Evolutionary conservation across 2,329 filamentous ascomycete genomes (phyloP).

Genomic region (Colletotrichum salicis): DNA sequence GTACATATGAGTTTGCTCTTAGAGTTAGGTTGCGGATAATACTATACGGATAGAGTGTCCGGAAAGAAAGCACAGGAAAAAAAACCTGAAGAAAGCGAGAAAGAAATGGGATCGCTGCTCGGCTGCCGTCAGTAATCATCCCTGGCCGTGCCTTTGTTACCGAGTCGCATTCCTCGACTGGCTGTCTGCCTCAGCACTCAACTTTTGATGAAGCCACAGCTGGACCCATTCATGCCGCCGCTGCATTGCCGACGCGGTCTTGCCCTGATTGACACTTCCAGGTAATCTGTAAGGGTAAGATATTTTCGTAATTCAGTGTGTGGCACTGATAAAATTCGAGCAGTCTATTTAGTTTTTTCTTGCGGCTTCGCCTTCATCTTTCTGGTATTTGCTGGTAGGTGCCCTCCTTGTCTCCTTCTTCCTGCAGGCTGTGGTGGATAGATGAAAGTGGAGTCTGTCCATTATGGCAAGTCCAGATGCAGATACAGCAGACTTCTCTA

Average conservation of each 20-base stretch:
- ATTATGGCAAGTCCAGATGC: background rate
- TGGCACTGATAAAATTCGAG: background rate
- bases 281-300: background rate
- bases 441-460: background rate
- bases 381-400: background rate
- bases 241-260: conserved; percentile 5
- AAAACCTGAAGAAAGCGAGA: background rate
- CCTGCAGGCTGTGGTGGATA: background rate
- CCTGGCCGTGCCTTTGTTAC: conserved; percentile 19
- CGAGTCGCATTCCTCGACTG: background rate
- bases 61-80: background rate
- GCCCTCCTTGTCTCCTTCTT: background rate
- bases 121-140: background rate
- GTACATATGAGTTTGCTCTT: background rate
- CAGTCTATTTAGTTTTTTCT: background rate
- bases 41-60: background rate
- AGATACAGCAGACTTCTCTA: background rate
- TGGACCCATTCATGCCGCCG: background rate
- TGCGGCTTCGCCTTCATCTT: background rate
- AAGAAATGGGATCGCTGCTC: conserved; percentile 3
- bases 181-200: too few relatives aligned
- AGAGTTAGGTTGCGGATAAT: background rate
- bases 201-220: too few relatives aligned
- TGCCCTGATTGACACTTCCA: background rate
- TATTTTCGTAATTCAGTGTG: background rate